These are phyloP conservation scores for Hyaloscypha hepaticicola DNA, from an alignment of 495 filamentous ascomycete species.

Conservation along the genomic window DNA sequence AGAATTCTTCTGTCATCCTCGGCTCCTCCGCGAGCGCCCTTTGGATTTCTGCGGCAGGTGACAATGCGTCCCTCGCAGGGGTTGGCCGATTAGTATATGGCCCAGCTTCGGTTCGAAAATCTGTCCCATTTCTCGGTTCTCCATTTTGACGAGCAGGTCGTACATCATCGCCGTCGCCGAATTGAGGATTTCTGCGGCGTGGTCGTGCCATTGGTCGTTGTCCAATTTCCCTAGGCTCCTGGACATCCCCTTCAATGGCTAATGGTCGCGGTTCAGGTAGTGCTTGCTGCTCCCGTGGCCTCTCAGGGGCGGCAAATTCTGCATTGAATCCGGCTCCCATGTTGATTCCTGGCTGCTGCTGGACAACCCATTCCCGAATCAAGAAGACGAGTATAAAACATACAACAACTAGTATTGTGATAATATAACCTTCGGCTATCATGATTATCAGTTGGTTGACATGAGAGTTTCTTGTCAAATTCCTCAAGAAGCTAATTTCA, in stretches of 20 bases:
- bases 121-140: background rate
- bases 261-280: constrained; percentile 25
- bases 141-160: background rate
- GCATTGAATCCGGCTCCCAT: constrained; percentile 55
- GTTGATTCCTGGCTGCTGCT: constrained; percentile 84
- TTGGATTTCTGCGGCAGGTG: constrained; percentile 29
- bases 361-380: constrained; percentile 96
- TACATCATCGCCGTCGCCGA: constrained; percentile 17
- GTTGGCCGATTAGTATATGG: constrained; percentile 7
- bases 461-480: constrained; percentile 67
- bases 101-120: background rate
- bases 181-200: constrained; percentile 23
- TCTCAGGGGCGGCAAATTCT: constrained; percentile 33
- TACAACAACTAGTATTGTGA: constrained; percentile 85
- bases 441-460: constrained; percentile 82
- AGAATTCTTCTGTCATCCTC: constrained; percentile 29
- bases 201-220: constrained; percentile 26
- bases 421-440: constrained; percentile 86
- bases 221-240: constrained; percentile 9
- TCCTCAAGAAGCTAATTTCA: constrained; percentile 67
- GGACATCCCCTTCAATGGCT: background rate
- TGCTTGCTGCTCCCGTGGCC: constrained; percentile 50
- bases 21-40: constrained; percentile 28
- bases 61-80: constrained; percentile 19
- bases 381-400: constrained; percentile 94